Base-by-base conservation (phyloP, 163 green algal genomes). In the Scenedesmus sp. region DNA sequence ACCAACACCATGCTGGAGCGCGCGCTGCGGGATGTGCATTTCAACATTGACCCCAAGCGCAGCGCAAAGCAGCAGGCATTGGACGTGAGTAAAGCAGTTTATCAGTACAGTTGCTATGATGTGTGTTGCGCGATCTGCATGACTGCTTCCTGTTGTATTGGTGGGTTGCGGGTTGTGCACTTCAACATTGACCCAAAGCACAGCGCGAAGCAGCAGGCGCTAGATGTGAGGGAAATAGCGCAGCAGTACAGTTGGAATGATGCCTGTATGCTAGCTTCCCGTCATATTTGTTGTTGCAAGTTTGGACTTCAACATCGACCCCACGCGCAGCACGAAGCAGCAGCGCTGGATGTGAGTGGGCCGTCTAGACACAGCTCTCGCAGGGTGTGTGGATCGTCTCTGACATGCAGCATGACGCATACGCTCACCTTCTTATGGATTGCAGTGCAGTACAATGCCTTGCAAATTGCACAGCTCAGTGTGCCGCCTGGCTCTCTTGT, bases 1-100 rank as follows among this genome's bases (percentile, higher is more conserved):
- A 99, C 98, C 3, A 90, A 98, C 10, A 97, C 96, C 62, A 98
- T 99, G 93, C 94, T 99, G 62, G 98, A 99, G 96, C 95, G 98
- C 7, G 98, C 97, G 2, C 96, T 99, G 77, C 94, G 94, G 52
- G 98, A 99, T 82, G 94, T 97, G 15, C 97, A 99, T 96, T 99
- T 99, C 92, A 97, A 96, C 12, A 93, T 99, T 46, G 98, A 99
- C 93, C 95, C 96, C 66, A 98, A 98, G 82, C 96, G 96, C 56
- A 95, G 91, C 46, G 98, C 98, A 55, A 99, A 99, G 95, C 96
- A 98, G 94, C 98, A 99, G 93, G 97, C 97, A 3, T 87, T 99
- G 59, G 96, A 98, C 93, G 94, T 96, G 91, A 23, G 67, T 20
- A n/a, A 23, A 3, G 52, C 57, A 46, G 34, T 46, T 46, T 46